Evolutionary conservation across 768 basidiomycete species (phyloP).

Genomic region (Floccularia luteovirens): DNA sequence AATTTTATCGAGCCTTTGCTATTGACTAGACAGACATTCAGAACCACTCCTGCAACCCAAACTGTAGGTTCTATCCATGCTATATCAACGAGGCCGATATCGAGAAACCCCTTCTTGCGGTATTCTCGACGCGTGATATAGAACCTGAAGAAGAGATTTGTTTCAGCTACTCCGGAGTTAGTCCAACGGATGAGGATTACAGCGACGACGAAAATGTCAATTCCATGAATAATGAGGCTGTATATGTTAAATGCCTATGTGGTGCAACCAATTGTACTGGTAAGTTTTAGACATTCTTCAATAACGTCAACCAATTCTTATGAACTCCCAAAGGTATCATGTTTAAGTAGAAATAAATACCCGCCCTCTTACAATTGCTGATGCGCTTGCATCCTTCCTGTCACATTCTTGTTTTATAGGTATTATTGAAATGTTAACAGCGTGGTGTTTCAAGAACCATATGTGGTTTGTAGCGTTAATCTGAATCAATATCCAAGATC

Average conservation of each 20-base stretch:
- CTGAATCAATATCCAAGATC: too few relatives aligned
- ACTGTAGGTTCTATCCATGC: constrained; percentile 61
- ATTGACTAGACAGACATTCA: constrained; percentile 16
- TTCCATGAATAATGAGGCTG: constrained; percentile 22
- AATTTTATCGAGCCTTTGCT: not conserved
- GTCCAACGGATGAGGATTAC: constrained; percentile 31
- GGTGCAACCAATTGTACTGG: constrained; percentile 47
- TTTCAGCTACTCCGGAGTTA: constrained; percentile 62
- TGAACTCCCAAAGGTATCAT: too few relatives aligned
- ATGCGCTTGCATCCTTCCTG: too few relatives aligned
- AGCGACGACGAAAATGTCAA: constrained; percentile 13
- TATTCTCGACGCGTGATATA: constrained; percentile 64
- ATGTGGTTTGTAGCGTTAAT: too few relatives aligned
- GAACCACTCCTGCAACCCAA: constrained; percentile 94
- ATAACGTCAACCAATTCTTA: too few relatives aligned
- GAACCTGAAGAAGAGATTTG: constrained; percentile 63
- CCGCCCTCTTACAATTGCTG: too few relatives aligned
- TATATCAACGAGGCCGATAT: constrained; percentile 76
- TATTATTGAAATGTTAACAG: too few relatives aligned
- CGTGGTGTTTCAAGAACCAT: too few relatives aligned
- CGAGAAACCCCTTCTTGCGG: constrained; percentile 56
- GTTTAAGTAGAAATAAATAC: too few relatives aligned
- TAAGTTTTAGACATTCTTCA: constrained; percentile 7
- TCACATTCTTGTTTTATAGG: too few relatives aligned
- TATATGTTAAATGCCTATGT: constrained; percentile 43